A percentile compares a stretch with the other conserved stretches of the same genome.
phyloP scores from a whole-genome alignment of 2,329 filamentous ascomycete species.

The Sarocladium kiliense region DNA sequence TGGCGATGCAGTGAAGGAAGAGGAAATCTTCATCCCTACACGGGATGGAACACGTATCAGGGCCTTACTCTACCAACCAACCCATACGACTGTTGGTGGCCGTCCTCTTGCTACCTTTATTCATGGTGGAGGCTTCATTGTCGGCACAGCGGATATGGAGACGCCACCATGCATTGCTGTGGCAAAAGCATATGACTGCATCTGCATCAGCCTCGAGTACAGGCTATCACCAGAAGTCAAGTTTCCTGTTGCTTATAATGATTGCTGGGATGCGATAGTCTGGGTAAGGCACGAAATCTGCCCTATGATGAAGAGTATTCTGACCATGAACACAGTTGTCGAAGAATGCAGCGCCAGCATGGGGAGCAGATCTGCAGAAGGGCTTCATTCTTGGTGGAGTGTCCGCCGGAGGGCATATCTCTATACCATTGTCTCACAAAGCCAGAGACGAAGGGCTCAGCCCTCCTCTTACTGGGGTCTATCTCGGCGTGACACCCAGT shows the following conservation, averaged over 20 bases:
- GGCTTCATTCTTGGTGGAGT: conserved; percentile 20
- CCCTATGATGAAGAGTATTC: too few species aligned
- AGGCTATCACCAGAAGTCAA: neutral
- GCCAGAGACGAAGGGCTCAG: conserved; percentile 10
- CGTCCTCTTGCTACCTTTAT: neutral
- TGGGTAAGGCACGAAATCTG: too few species aligned
- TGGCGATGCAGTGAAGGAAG: neutral
- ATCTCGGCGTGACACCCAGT: conserved; percentile 10
- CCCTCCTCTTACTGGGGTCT: conserved; percentile 11
- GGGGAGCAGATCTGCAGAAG: conserved; percentile 10
- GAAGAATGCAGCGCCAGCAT: neutral
- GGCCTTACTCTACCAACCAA: neutral
- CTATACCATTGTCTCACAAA: conserved; percentile 18
- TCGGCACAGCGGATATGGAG: neutral
- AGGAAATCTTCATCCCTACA: neutral
- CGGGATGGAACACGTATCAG: neutral
- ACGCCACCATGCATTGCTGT: neutral
- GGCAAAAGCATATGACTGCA: neutral
- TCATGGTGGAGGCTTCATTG: neutral
- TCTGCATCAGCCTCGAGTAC: neutral
- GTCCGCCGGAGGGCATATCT: conserved; percentile 22
- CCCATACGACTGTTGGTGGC: neutral
- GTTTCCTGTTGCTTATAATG: neutral
- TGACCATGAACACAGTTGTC: too few species aligned
- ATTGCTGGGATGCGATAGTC: neutral